Conservation (phyloP, 805 yeast species). For the Candida boleticola region DNA sequence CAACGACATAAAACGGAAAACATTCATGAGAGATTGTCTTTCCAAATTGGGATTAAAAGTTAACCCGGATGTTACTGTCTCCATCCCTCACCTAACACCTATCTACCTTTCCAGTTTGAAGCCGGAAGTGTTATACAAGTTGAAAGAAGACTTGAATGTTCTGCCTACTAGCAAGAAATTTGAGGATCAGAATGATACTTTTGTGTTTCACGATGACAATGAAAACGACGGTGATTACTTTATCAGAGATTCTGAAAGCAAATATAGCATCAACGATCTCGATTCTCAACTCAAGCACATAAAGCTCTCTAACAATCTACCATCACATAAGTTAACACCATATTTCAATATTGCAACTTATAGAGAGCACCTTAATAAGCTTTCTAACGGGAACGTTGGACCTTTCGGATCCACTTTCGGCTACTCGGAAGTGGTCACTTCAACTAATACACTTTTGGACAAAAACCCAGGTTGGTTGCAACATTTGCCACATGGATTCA, state of each 20-base stretch:
- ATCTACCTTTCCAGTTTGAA: constrained; percentile 45
- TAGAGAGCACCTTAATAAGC: constrained; percentile 40
- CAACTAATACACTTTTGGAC: constrained; percentile 80
- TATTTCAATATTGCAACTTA: constrained; percentile 65
- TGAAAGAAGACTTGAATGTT: constrained; percentile 26
- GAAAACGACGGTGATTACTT: constrained; percentile 19
- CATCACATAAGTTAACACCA: constrained; percentile 60
- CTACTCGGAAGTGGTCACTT: constrained; percentile 87
- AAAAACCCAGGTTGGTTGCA: constrained; percentile 60
- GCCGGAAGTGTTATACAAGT: constrained; percentile 25
- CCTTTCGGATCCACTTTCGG: constrained; percentile 61
- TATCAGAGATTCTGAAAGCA: constrained; percentile 13
- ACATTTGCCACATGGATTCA: constrained; percentile 66
- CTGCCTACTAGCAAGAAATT: constrained; percentile 12
- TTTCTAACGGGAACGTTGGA: constrained; percentile 17
- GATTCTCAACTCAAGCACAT: constrained; percentile 55
- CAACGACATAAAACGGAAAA: constrained; percentile 47
- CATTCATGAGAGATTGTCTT: constrained; percentile 58
- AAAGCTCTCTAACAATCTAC: constrained; percentile 40
- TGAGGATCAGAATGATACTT: constrained; percentile 36
- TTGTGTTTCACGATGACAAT: constrained; percentile 40
- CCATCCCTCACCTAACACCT: constrained; percentile 70
- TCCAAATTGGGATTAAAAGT: constrained; percentile 65
- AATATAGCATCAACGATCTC: constrained; percentile 49
- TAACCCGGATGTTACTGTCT: constrained; percentile 44